Conservation (phyloP, 192 early-diverging fungal species). For the Mortierella hygrophila region DNA sequence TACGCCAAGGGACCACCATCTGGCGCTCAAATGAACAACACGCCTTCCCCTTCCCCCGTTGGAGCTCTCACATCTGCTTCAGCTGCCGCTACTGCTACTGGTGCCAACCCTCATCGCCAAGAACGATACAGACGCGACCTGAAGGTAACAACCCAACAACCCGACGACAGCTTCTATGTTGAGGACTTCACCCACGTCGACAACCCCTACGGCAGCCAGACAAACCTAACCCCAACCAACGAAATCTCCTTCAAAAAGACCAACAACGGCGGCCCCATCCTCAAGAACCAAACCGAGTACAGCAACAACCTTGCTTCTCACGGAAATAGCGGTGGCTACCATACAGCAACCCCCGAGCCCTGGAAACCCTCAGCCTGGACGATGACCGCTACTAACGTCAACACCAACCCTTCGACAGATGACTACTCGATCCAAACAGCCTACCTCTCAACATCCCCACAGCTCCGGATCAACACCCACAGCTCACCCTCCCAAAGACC, state of each 20-base stretch:
- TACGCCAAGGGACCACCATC: not conserved
- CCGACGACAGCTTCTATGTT: not conserved
- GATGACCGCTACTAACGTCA: not conserved
- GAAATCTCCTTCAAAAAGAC: not conserved
- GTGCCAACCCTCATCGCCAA: not conserved
- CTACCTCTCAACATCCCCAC: constrained; percentile 9
- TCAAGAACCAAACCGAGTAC: constrained; percentile 1
- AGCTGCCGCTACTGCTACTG: not conserved
- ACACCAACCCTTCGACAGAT: not conserved
- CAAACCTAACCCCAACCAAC: not conserved
- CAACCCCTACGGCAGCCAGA: constrained; percentile 5
- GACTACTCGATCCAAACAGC: not conserved
- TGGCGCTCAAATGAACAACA: not conserved
- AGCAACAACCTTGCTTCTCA: not conserved
- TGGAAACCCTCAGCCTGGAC: constrained; percentile 7
- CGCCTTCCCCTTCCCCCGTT: not conserved
- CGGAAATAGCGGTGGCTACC: not conserved
- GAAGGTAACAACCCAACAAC: not conserved
- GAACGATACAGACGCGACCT: constrained; percentile 2
- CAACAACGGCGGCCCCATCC: not conserved
- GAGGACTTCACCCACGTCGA: constrained; percentile 3
- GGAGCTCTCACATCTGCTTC: not conserved
- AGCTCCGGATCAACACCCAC: constrained; percentile 17
- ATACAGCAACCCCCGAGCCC: not conserved
- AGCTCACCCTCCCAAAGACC: not conserved